Conservation (phyloP, 2,329 filamentous ascomycete species). For the Penicillium thymicola region DNA sequence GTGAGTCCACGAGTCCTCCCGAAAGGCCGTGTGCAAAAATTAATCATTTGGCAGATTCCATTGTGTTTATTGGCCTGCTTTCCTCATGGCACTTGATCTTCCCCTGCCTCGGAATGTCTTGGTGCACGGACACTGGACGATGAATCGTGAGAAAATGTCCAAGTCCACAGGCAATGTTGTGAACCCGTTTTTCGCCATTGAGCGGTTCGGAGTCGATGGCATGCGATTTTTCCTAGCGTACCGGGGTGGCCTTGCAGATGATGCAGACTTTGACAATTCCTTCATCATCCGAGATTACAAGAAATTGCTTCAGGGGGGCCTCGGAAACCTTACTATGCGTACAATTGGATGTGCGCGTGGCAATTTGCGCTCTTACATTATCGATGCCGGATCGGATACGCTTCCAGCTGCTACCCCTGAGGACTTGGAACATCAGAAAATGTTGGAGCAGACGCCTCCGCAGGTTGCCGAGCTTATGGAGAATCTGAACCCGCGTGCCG, state of each 20-base stretch:
- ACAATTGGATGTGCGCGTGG: slow-evolving; percentile 67
- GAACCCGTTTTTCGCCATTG: slow-evolving; percentile 85
- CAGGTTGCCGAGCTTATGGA: slow-evolving; percentile 58
- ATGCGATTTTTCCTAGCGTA: slow-evolving; percentile 86
- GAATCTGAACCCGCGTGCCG: slow-evolving; percentile 60
- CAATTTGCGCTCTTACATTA: slow-evolving; percentile 61
- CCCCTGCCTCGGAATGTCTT: slow-evolving; percentile 75
- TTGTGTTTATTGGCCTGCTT: slow-evolving; percentile 95
- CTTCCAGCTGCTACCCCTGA: slow-evolving; percentile 30
- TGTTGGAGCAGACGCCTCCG: slow-evolving; percentile 41
- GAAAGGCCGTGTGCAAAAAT: slow-evolving; percentile 7
- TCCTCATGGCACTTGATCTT: slow-evolving; percentile 82
- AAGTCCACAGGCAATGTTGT: slow-evolving; percentile 95
- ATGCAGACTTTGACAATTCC: slow-evolving; percentile 81
- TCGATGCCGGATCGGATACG: slow-evolving; percentile 32
- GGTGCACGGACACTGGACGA: slow-evolving; percentile 92
- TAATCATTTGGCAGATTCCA: slow-evolving; percentile 62
- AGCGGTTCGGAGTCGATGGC: slow-evolving; percentile 81
- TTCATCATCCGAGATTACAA: slow-evolving; percentile 73
- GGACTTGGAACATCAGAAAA: slow-evolving; percentile 36
- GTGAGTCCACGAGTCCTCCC: slow-evolving; percentile 25
- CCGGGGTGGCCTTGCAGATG: slow-evolving; percentile 71
- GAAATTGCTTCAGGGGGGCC: slow-evolving; percentile 69
- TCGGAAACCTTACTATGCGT: slow-evolving; percentile 77
- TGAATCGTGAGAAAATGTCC: slow-evolving; percentile 90